These are phyloP conservation scores for Xylaria palmicola DNA, from an alignment of 495 filamentous ascomycete genomes.

Conservation along the genomic window DNA sequence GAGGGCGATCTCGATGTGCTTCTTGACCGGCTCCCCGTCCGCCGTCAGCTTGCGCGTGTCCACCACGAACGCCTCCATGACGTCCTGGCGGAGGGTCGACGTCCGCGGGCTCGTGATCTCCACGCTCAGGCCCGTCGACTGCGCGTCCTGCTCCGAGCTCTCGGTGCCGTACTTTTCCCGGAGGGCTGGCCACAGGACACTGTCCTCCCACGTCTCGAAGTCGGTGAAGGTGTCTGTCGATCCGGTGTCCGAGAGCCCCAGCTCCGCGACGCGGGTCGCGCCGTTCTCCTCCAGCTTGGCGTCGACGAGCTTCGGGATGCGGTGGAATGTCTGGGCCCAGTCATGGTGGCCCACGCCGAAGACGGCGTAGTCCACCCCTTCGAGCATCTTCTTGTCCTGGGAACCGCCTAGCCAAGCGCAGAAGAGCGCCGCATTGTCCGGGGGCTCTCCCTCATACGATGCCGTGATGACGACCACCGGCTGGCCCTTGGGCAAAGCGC, in stretches of 20 bases:
- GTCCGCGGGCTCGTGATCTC: constrained; percentile 59
- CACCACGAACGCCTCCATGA: constrained; percentile 61
- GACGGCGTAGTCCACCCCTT: constrained; percentile 60
- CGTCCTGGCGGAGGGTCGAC: constrained; percentile 63
- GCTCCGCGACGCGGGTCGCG: constrained; percentile 50
- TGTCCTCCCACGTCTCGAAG: constrained; percentile 71
- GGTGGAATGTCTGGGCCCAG: constrained; percentile 72
- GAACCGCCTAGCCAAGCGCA: constrained; percentile 61
- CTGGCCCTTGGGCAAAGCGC: constrained; percentile 58
- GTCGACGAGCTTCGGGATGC: constrained; percentile 65
- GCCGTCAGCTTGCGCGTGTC: constrained; percentile 55
- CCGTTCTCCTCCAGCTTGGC: constrained; percentile 50
- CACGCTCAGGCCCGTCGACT: constrained; percentile 46
- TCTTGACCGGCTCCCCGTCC: constrained; percentile 56
- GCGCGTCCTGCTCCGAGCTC: neutral
- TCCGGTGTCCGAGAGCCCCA: constrained; percentile 63
- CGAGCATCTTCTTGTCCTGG: constrained; percentile 47
- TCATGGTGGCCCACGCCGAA: constrained; percentile 61
- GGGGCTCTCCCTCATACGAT: constrained; percentile 73
- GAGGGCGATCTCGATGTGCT: constrained; percentile 64
- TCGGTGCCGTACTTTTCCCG: constrained; percentile 45
- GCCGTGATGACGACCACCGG: constrained; percentile 68
- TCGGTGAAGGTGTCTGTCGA: constrained; percentile 64
- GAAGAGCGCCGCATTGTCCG: constrained; percentile 72
- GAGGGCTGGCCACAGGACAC: constrained; percentile 63